Evolutionary conservation across 352 stramenopile genomes (phyloP).

Genomic region (Stephanocyclus meneghinianus): DNA sequence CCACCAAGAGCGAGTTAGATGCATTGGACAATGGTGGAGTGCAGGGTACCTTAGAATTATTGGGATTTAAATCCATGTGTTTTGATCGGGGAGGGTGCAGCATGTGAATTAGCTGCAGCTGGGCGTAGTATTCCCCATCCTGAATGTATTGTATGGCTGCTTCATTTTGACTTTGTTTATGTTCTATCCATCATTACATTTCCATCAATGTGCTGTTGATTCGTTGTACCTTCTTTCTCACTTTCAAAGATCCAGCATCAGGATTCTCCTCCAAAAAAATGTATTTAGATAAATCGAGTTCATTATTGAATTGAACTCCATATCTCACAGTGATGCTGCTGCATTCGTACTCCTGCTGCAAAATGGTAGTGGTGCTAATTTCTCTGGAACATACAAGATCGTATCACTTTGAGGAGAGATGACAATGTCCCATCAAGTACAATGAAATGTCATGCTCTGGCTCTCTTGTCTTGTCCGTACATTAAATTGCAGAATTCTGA

Average conservation of each 20-base stretch:
- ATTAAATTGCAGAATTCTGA: not conserved
- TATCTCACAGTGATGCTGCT: conserved; percentile 28
- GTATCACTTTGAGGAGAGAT: conserved; percentile 40
- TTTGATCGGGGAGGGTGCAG: conserved; percentile 54
- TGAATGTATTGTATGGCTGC: conserved; percentile 29
- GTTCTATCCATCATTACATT: conserved; percentile 15
- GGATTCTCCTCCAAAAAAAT: not conserved
- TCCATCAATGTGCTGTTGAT: conserved; percentile 39
- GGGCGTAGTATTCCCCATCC: conserved; percentile 47
- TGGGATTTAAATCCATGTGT: conserved; percentile 10
- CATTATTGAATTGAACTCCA: conserved; percentile 26
- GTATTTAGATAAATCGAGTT: not conserved
- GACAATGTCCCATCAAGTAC: conserved; percentile 30
- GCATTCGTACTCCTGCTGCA: conserved; percentile 9
- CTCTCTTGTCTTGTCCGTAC: not conserved
- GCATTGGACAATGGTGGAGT: conserved; percentile 55
- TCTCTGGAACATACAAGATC: conserved; percentile 30
- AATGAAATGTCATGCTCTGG: not conserved
- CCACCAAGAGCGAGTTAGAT: conserved; percentile 64
- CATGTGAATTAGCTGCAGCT: conserved; percentile 63
- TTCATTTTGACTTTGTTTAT: not conserved
- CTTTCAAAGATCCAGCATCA: not conserved
- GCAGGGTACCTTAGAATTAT: conserved; percentile 14
- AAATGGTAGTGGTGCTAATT: conserved; percentile 17
- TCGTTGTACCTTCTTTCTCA: conserved; percentile 8